Percentiles rank a stretch among this genome's conserved stretches.
Evolutionary conservation across 148 eudicot species (phyloP).

Genomic region (Nepenthes gracilis): DNA sequence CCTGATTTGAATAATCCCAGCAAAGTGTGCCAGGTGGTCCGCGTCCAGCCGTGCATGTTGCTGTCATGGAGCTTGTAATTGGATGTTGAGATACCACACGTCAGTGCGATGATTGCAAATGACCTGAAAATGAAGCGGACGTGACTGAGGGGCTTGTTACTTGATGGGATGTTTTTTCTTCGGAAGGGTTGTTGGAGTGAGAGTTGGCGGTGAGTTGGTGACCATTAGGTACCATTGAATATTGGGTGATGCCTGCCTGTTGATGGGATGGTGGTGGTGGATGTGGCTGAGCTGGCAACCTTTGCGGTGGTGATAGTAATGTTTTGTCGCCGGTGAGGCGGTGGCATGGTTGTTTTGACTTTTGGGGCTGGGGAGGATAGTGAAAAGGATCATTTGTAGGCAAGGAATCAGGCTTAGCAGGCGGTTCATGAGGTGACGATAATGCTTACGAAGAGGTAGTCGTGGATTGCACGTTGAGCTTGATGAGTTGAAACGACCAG

Average conservation of each 20-base stretch:
- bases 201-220: constrained; percentile 16
- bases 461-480: constrained; percentile 22
- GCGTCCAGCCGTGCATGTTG: constrained; percentile 52
- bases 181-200: constrained; percentile 34
- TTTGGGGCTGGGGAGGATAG: not conserved
- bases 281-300: no score
- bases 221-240: constrained; percentile 8
- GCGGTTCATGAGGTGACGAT: not conserved
- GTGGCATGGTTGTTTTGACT: constrained; percentile 17
- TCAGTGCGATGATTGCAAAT: constrained; percentile 54
- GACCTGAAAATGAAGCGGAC: constrained; percentile 56
- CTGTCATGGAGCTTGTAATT: constrained; percentile 24
- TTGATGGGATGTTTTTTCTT: constrained; percentile 26
- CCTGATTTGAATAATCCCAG: constrained; percentile 48
- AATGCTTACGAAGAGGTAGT: constrained; percentile 12
- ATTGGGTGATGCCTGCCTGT: not conserved
- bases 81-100: constrained; percentile 49
- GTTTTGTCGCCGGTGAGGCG: constrained; percentile 13
- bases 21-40: constrained; percentile 65
- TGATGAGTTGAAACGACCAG: not conserved
- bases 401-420: not conserved
- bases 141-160: constrained; percentile 38
- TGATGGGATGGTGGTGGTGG: constrained; percentile 3
- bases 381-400: not conserved
- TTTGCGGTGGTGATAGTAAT: constrained; percentile 10